Conservation (phyloP, 768 basidiomycete species). For the Baorangia bicolor region DNA sequence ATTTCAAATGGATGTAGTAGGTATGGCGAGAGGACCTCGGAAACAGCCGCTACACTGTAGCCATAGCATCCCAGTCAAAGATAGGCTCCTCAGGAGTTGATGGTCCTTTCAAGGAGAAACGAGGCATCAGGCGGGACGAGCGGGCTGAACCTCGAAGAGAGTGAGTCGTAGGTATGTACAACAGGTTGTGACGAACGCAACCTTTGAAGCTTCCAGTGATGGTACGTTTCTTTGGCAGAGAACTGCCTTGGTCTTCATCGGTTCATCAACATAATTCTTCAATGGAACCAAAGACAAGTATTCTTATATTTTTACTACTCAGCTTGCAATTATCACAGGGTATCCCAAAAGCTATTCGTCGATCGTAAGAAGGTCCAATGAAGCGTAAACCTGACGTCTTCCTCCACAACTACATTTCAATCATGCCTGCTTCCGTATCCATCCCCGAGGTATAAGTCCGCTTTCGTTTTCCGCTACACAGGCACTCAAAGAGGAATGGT, state of each 20-base stretch:
- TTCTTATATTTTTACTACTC: background rate
- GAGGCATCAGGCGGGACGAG: background rate
- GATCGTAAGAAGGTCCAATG: background rate
- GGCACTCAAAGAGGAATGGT: constrained; percentile 19
- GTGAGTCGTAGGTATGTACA: background rate
- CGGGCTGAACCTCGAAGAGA: no score
- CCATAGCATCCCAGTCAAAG: background rate
- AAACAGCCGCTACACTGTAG: background rate
- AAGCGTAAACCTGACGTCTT: background rate
- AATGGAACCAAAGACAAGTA: background rate
- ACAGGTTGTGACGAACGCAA: background rate
- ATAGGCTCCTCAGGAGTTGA: background rate
- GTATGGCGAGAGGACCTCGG: background rate
- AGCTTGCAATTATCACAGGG: background rate
- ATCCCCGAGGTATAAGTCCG: background rate
- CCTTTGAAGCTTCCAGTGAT: background rate
- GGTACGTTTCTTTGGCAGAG: background rate
- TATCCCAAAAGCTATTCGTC: background rate
- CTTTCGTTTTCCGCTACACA: background rate
- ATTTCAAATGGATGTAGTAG: background rate
- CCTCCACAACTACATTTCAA: background rate
- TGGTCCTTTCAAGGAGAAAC: background rate
- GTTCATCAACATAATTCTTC: background rate
- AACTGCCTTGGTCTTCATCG: background rate
- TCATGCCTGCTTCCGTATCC: background rate